Percentiles rank a stretch among this genome's conserved stretches.
These are phyloP conservation scores for Colletotrichum simmondsii DNA, from an alignment of 2,329 filamentous ascomycete species.

Conservation along the genomic window DNA sequence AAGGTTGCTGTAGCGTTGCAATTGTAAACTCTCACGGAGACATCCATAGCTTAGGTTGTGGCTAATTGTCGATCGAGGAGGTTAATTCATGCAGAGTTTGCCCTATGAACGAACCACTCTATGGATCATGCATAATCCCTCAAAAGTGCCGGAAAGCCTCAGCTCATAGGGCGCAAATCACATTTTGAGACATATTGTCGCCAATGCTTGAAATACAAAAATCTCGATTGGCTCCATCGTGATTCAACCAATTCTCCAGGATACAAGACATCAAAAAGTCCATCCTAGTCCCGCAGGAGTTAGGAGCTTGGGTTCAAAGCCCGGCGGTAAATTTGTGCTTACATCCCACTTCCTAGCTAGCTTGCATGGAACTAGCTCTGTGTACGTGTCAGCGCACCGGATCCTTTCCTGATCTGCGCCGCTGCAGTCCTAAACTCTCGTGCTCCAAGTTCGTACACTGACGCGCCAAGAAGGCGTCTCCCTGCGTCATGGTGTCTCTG, in stretches of 20 bases:
- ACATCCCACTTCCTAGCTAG: background rate
- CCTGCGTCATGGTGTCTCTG: slow-evolving; percentile 10
- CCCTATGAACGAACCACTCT: background rate
- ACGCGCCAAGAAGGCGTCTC: background rate
- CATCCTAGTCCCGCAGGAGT: background rate
- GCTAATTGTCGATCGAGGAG: background rate
- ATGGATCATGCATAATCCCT: background rate
- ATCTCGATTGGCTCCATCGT: background rate
- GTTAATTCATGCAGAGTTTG: background rate
- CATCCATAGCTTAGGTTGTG: background rate
- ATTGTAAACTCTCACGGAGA: background rate
- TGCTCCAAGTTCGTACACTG: background rate
- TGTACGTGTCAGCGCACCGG: background rate
- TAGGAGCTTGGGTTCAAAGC: background rate
- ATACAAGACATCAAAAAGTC: background rate
- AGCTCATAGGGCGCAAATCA: background rate
- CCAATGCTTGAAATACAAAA: background rate
- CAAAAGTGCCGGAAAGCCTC: background rate
- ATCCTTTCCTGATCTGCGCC: background rate
- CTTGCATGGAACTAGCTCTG: background rate
- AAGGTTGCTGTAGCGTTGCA: too few relatives aligned
- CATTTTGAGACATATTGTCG: background rate
- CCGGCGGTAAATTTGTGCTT: background rate
- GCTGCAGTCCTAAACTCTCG: slow-evolving; percentile 10
- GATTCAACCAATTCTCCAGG: background rate